Percentiles rank a stretch among this genome's conserved stretches.
Evolutionary conservation across 306 rosid species (phyloP).

Genomic region (Canavalia gladiata): DNA sequence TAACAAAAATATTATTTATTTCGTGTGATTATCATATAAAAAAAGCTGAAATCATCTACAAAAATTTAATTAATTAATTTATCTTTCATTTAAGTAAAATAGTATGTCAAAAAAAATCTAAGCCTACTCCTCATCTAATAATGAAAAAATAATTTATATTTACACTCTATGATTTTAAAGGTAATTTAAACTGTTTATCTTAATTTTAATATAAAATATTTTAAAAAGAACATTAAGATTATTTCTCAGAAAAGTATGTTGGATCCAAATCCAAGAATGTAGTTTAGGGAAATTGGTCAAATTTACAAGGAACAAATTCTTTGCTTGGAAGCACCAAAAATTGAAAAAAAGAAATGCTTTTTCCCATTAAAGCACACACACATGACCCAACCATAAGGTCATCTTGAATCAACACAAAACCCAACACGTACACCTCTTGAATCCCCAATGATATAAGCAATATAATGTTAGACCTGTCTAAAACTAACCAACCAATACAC

Average conservation of each 20-base stretch:
- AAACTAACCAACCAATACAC: constrained; percentile 23
- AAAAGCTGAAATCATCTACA: too few relatives aligned
- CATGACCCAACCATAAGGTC: not conserved
- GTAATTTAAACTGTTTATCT: too few relatives aligned
- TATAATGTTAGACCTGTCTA: constrained; percentile 30
- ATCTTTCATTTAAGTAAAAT: too few relatives aligned
- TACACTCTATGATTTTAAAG: too few relatives aligned
- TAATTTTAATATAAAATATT: not conserved
- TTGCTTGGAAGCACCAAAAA: constrained; percentile 69
- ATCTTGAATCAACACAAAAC: constrained; percentile 9
- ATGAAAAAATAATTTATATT: too few relatives aligned
- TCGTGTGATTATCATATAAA: too few relatives aligned
- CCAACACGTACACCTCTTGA: constrained; percentile 32
- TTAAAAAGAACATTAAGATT: not conserved
- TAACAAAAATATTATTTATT: too few relatives aligned
- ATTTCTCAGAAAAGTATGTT: constrained; percentile 28
- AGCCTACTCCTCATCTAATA: too few relatives aligned
- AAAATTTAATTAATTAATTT: too few relatives aligned
- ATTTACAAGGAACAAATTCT: constrained; percentile 55
- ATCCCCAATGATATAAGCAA: constrained; percentile 48
- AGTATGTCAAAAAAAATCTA: too few relatives aligned
- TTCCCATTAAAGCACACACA: constrained; percentile 37
- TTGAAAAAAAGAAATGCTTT: constrained; percentile 44
- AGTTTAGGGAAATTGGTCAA: constrained; percentile 31
- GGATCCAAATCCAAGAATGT: constrained; percentile 22